Conservation (phyloP, 2,329 filamentous ascomycete species). For the Penicillium olsonii region DNA sequence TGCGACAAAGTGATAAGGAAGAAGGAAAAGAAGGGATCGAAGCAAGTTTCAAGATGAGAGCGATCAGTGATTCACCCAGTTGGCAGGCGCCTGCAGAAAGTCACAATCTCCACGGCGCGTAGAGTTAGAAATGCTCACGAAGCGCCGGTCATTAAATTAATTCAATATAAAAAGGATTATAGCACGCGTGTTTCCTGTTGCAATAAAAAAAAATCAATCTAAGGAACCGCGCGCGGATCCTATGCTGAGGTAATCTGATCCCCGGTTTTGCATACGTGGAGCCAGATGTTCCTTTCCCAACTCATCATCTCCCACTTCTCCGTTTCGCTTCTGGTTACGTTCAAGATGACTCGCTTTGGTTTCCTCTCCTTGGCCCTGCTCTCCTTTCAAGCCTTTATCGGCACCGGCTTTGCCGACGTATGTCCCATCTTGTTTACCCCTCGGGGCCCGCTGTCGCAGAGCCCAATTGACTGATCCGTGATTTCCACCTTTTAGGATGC, state of each 20-base stretch:
- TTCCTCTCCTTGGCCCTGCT: constrained; percentile 71
- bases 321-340: constrained; percentile 15
- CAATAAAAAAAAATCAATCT: constrained; percentile 13
- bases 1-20: constrained; percentile 9
- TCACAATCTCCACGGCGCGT: constrained; percentile 17
- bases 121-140: background rate
- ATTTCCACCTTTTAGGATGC: constrained; percentile 48
- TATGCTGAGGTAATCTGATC: constrained; percentile 22
- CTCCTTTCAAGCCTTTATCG: constrained; percentile 67
- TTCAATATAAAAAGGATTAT: constrained; percentile 6
- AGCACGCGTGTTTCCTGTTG: constrained; percentile 2
- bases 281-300: constrained; percentile 23
- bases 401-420: constrained; percentile 63
- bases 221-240: constrained; percentile 7
- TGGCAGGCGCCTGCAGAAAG: constrained; percentile 20
- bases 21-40: constrained; percentile 9
- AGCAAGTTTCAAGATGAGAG: constrained; percentile 11
- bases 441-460: constrained; percentile 5
- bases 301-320: constrained; percentile 17
- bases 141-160: constrained; percentile 8
- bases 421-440: constrained; percentile 36
- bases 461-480: constrained; percentile 27
- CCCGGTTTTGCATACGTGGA: constrained; percentile 31
- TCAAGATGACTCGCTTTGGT: constrained; percentile 71
- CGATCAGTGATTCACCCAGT: constrained; percentile 2